phyloP scores from a whole-genome alignment of 768 basidiomycete genomes.

The Xanthoconium purpureum region DNA sequence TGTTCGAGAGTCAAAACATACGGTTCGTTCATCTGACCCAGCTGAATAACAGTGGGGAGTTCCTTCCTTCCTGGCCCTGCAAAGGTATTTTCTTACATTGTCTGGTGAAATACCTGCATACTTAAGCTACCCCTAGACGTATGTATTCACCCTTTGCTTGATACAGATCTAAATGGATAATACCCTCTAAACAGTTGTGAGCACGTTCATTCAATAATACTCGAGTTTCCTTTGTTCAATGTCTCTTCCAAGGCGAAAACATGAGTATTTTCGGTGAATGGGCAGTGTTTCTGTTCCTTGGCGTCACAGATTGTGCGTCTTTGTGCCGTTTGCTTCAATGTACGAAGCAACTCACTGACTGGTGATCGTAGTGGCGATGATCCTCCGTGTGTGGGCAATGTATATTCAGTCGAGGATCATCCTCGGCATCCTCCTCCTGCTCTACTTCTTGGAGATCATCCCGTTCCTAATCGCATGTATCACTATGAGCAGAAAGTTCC shows the following conservation, averaged over 20 bases:
- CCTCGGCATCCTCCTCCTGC: constrained; percentile 7
- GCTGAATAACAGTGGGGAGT: background rate
- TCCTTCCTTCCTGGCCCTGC: background rate
- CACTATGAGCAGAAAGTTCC: background rate
- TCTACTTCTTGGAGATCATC: constrained; percentile 4
- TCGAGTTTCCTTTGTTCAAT: background rate
- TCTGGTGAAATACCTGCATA: too few relatives aligned
- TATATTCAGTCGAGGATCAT: constrained; percentile 9
- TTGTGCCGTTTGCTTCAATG: background rate
- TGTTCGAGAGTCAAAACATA: background rate
- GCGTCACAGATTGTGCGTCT: constrained; percentile 10
- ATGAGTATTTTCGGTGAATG: constrained; percentile 1
- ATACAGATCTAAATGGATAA: background rate
- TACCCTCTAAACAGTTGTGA: background rate
- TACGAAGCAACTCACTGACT: background rate
- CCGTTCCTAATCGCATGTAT: background rate
- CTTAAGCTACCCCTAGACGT: constrained; percentile 1
- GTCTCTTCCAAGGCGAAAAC: background rate
- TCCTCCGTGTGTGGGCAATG: constrained; percentile 17
- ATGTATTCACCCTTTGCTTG: background rate
- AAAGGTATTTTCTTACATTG: background rate
- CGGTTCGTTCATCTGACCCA: background rate
- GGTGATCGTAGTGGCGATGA: constrained; percentile 10
- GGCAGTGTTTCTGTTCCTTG: background rate
- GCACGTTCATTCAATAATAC: background rate